phyloP scores from a whole-genome alignment of 2,329 filamentous ascomycete genomes.

The Colletotrichum somersetense region DNA sequence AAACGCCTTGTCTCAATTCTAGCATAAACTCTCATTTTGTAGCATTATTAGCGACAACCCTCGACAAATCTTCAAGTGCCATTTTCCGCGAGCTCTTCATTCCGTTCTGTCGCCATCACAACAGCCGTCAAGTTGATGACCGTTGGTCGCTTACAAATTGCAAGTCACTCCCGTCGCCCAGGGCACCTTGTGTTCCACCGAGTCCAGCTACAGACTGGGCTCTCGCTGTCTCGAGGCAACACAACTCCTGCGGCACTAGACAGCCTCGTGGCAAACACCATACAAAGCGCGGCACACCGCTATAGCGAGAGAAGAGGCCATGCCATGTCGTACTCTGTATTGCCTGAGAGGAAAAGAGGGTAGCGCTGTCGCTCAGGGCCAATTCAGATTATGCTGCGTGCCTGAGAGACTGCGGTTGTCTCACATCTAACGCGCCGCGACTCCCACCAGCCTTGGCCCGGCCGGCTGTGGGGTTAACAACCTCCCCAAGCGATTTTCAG shows the following conservation, averaged over 20 bases:
- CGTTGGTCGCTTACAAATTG: neutral
- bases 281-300: neutral
- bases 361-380: neutral
- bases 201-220: neutral
- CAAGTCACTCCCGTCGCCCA: neutral
- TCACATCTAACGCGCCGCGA: constrained; percentile 5
- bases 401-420: constrained; percentile 19
- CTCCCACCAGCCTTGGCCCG: neutral
- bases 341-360: neutral
- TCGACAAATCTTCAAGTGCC: constrained; percentile 1
- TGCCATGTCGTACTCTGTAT: neutral
- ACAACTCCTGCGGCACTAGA: constrained; percentile 2
- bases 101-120: neutral
- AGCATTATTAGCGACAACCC: constrained; percentile 7
- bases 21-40: constrained; percentile 33
- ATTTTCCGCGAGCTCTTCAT: neutral
- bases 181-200: neutral
- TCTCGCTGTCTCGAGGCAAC: constrained; percentile 8
- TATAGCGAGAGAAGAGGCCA: neutral
- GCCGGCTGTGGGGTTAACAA: neutral
- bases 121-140: neutral
- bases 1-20: constrained; percentile 37
- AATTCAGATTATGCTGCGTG: constrained; percentile 28
- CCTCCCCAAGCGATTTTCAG: neutral
- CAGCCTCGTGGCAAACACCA: neutral